Conservation (phyloP, 1,284 basidiomycete genomes). For the Ustilago bromivora region DNA sequence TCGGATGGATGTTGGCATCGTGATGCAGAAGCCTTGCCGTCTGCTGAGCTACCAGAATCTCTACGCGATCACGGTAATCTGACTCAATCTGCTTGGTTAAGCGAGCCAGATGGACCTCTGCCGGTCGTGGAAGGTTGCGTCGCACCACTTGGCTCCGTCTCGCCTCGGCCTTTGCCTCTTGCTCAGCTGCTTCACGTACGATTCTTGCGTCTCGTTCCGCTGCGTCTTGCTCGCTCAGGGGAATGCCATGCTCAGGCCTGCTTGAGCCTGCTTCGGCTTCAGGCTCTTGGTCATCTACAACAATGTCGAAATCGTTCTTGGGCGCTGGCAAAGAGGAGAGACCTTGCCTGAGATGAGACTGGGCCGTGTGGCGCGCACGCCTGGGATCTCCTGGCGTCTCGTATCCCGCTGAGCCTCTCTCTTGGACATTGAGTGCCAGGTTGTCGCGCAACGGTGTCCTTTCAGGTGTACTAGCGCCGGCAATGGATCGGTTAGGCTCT, state of each 20-base stretch:
- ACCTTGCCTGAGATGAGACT: constrained; percentile 78
- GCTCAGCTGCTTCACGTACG: constrained; percentile 76
- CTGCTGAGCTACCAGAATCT: constrained; percentile 81
- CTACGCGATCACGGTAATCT: constrained; percentile 71
- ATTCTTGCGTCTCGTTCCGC: constrained; percentile 88
- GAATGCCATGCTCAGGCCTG: constrained; percentile 18
- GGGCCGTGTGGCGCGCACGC: constrained; percentile 40
- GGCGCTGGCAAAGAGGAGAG: constrained; percentile 89
- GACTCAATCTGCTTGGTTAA: constrained; percentile 73
- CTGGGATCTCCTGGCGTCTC: constrained; percentile 57
- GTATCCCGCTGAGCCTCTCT: constrained; percentile 24
- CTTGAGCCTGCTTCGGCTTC: constrained; percentile 20
- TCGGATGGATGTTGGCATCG: constrained; percentile 87
- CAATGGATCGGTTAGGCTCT: constrained; percentile 3
- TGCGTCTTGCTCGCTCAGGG: constrained; percentile 75
- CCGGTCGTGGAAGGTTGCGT: constrained; percentile 84
- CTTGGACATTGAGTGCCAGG: constrained; percentile 81
- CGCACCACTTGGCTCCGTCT: constrained; percentile 86
- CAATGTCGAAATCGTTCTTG: constrained; percentile 96
- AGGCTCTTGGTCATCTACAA: constrained; percentile 76
- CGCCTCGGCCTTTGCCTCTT: constrained; percentile 79
- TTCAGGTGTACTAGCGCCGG: constrained; percentile 75
- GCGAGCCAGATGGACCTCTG: constrained; percentile 79
- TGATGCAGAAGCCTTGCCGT: constrained; percentile 84
- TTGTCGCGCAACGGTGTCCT: constrained; percentile 92